Evolutionary conservation across 495 filamentous ascomycete species (phyloP), one percentile per base, ranked within the genome.

Genomic region (Podospora conica): DNA sequence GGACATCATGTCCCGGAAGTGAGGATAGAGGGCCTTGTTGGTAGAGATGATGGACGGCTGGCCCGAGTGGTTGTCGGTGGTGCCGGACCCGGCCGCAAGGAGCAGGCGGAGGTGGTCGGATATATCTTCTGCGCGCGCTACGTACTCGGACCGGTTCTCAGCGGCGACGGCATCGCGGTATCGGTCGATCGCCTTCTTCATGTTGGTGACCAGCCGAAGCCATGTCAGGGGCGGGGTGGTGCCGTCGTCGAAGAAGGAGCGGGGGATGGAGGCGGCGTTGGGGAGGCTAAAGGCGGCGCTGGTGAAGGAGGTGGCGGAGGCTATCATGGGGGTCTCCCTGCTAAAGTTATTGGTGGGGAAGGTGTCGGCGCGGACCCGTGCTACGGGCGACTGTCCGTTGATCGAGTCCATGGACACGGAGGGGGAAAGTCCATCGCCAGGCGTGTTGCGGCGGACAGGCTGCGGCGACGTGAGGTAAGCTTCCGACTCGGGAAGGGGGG

Each of bases 1-100:
- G 6, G 95, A 98, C 95, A 98, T 98, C 90, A 97, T 97, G 73
- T 97, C 96, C 60, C 96, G 86, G 77, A 97, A 98, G 79, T 98
- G 92, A 28, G 96, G 95, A 71, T 98, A 97, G 55, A 98, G 81
- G 2, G 91, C 88, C 77, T 96, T 96, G 77, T 98, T 98, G 9
- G 92, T 93, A 9, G 92, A 95, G 62, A 98, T 98, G 74, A 98
- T 97, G n/a, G 95, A 98, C 28, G 96, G 95, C 68, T 97, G 95
- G 55, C 96, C 96, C 11, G 95, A 98, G 75, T 98, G 95, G 70
- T 98, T 98, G 74, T 98, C 95, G 1, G 95, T 98, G 3, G 95
- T 98, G 60, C 91, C 91, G 9, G 95, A 98, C 4, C 93, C 95
- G 58, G 96, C 96, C 29, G 92, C 91, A 54, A 98, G 85, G n/a